A percentile compares a stretch with the other conserved stretches of the same genome.
These are phyloP conservation scores for Tardiomyces depauwii DNA, from an alignment of 1,139 yeast genomes.

Conservation along the genomic window DNA sequence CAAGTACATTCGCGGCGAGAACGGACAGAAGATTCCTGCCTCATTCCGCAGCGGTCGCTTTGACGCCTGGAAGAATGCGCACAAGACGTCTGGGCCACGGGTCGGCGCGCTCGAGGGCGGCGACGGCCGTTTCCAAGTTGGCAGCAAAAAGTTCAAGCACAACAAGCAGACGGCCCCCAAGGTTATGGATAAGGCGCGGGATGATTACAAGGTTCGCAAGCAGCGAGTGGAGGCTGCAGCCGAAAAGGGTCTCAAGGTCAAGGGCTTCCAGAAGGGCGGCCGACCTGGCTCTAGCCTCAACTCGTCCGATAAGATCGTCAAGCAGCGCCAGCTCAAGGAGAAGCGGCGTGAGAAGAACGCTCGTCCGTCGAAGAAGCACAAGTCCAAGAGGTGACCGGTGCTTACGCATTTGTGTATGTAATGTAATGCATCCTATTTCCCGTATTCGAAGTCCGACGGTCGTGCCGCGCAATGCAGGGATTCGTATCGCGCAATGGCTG, in stretches of 20 bases:
- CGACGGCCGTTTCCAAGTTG: constrained; percentile 10
- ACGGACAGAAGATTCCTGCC: constrained; percentile 91
- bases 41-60: constrained; percentile 83
- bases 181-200: constrained; percentile 79
- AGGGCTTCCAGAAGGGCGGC: constrained; percentile 35
- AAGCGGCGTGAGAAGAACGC: constrained; percentile 77
- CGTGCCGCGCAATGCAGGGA: too few species aligned
- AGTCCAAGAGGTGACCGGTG: constrained; percentile 4
- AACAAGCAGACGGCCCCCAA: constrained; percentile 71
- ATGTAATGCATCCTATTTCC: too few species aligned
- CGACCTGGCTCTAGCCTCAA: constrained; percentile 46
- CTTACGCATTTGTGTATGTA: too few species aligned
- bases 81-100: constrained; percentile 38
- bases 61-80: constrained; percentile 78
- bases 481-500: too few species aligned
- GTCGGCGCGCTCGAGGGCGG: constrained; percentile 43
- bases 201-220: constrained; percentile 75
- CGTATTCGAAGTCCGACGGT: too few species aligned
- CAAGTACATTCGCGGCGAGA: constrained; percentile 86
- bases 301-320: constrained; percentile 66
- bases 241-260: constrained; percentile 62
- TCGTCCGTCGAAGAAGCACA: constrained; percentile 56
- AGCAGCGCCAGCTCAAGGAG: constrained; percentile 58
- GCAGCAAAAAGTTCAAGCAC: constrained; percentile 48
- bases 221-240: constrained; percentile 73